These are phyloP conservation scores for Ceratocystiopsis brevicomis DNA, from an alignment of 2,329 filamentous ascomycete genomes.

Conservation along the genomic window DNA sequence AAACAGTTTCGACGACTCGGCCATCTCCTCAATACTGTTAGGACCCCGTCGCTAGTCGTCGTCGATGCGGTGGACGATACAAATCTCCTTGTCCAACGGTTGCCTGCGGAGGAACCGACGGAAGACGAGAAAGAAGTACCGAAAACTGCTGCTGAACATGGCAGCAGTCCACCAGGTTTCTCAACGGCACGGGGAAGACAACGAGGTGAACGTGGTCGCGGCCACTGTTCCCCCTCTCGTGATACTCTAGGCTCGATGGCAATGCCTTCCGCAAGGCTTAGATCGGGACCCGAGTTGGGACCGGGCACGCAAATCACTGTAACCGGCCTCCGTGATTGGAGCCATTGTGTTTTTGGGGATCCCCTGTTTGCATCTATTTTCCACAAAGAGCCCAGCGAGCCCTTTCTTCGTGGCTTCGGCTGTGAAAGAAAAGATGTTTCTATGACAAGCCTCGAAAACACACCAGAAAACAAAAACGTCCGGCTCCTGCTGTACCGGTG, in stretches of 20 bases:
- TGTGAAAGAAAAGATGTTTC: too few species aligned
- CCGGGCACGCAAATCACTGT: slow-evolving; percentile 15
- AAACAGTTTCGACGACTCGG: slow-evolving; percentile 30
- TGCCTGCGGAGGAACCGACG: neutral
- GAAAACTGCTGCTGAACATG: too few species aligned
- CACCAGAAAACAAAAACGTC: slow-evolving; percentile 16
- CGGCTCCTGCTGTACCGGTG: slow-evolving; percentile 37
- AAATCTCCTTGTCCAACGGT: slow-evolving; percentile 26
- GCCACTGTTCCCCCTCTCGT: too few species aligned
- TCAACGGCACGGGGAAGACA: too few species aligned
- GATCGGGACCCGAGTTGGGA: too few species aligned
- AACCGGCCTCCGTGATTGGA: slow-evolving; percentile 38
- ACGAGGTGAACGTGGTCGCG: too few species aligned
- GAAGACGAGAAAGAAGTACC: neutral
- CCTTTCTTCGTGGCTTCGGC: slow-evolving; percentile 29
- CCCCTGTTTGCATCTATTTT: slow-evolving; percentile 34
- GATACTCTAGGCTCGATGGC: too few species aligned
- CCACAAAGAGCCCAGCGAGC: slow-evolving; percentile 22
- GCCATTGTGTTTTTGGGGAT: slow-evolving; percentile 39
- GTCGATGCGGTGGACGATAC: slow-evolving; percentile 30
- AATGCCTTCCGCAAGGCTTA: too few species aligned
- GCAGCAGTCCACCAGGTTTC: neutral
- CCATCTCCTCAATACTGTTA: slow-evolving; percentile 32
- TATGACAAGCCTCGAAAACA: neutral
- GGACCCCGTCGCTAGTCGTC: slow-evolving; percentile 31